These are phyloP conservation scores for Aspergillus baeticus DNA, from an alignment of 495 filamentous ascomycete genomes.

Conservation along the genomic window DNA sequence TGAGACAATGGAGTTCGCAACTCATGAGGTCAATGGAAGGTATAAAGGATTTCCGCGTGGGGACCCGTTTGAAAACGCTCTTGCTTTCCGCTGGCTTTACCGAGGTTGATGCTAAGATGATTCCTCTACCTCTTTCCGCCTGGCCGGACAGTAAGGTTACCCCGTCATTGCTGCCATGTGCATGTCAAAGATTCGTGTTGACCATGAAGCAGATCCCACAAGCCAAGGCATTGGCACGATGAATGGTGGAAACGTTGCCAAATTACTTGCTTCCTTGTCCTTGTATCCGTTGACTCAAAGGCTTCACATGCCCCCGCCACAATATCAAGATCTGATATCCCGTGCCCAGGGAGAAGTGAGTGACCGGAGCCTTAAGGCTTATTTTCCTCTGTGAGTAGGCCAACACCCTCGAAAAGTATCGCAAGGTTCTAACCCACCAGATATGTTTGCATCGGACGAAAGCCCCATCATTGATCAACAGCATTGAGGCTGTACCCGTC, in stretches of 20 bases:
- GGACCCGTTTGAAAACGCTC: constrained; percentile 59
- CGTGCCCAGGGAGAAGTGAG: constrained; percentile 67
- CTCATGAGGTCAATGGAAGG: constrained; percentile 66
- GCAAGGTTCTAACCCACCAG: constrained; percentile 31
- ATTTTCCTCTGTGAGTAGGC: constrained; percentile 68
- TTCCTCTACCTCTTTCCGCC: constrained; percentile 69
- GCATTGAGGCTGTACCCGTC: background rate
- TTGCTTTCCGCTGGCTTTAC: constrained; percentile 69
- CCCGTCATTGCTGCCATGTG: background rate
- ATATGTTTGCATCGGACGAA: constrained; percentile 59
- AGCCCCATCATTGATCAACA: constrained; percentile 26
- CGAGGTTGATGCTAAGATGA: constrained; percentile 68
- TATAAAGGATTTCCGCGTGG: constrained; percentile 69
- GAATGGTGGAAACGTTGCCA: constrained; percentile 60
- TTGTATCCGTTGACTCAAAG: constrained; percentile 61
- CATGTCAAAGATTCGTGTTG: background rate
- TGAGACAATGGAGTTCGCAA: constrained; percentile 70
- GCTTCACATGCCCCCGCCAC: constrained; percentile 59
- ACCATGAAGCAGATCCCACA: constrained; percentile 49
- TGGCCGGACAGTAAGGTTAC: constrained; percentile 67
- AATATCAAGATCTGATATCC: constrained; percentile 63
- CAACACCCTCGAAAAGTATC: background rate
- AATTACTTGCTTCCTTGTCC: constrained; percentile 59
- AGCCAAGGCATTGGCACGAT: constrained; percentile 60
- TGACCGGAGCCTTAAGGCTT: constrained; percentile 65